Evolutionary conservation across 1,284 basidiomycete genomes (phyloP).

Genomic region (Entoloma clypeatum): DNA sequence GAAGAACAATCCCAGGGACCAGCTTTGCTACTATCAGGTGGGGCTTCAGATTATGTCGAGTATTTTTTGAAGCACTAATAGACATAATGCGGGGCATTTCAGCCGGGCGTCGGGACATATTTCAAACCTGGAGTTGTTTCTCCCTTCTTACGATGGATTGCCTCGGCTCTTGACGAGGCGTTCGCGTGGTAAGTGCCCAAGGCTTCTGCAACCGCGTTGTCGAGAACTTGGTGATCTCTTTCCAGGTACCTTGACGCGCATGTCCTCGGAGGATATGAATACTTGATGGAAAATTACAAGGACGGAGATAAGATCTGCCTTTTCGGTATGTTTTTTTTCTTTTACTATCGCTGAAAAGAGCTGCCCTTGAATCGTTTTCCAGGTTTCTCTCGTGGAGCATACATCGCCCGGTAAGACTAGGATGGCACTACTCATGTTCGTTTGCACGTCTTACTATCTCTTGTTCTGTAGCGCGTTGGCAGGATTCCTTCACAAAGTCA

Average conservation of each 20-base stretch:
- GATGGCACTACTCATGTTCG: not conserved
- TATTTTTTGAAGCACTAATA: not conserved
- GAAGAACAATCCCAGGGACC: conserved; percentile 52
- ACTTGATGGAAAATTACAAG: conserved; percentile 64
- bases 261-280: conserved; percentile 60
- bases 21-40: conserved; percentile 70
- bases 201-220: not conserved
- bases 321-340: conserved; percentile 43
- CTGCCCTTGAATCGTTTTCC: not conserved
- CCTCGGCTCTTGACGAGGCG: conserved; percentile 52
- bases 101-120: conserved; percentile 66
- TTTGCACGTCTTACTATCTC: conserved; percentile 2
- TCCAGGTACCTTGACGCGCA: conserved; percentile 58
- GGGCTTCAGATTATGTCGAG: conserved; percentile 6
- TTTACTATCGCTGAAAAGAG: not conserved
- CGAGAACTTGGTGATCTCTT: conserved; percentile 3
- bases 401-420: conserved; percentile 50
- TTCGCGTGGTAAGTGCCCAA: conserved; percentile 50
- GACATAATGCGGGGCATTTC: not conserved
- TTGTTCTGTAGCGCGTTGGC: conserved; percentile 56
- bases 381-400: conserved; percentile 77
- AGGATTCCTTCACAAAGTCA: conserved; percentile 52
- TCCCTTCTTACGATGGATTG: conserved; percentile 45
- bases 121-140: conserved; percentile 51
- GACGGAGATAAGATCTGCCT: conserved; percentile 58